Percentiles rank a stretch among this genome's conserved stretches.
Evolutionary conservation across 495 filamentous ascomycete species (phyloP).

Genomic region (Xylaria nigripes): DNA sequence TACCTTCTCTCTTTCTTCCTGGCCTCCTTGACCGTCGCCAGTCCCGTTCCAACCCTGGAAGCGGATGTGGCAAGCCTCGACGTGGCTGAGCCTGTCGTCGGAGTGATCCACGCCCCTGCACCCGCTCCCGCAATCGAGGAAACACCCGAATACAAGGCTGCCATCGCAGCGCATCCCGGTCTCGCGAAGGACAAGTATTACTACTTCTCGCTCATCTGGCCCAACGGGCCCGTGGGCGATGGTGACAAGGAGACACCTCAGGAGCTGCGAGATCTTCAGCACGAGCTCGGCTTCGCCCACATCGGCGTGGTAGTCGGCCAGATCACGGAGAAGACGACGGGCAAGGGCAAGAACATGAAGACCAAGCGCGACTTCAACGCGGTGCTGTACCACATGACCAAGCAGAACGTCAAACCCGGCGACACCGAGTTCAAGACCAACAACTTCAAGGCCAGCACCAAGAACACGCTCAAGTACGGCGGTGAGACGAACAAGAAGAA

Average conservation of each 20-base stretch:
- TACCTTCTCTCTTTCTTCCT: constrained; percentile 14
- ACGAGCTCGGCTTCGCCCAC: constrained; percentile 17
- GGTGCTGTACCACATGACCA: constrained; percentile 11
- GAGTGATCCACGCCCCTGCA: background rate
- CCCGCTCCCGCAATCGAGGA: background rate
- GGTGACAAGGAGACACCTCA: constrained; percentile 3
- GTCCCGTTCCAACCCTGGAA: constrained; percentile 5
- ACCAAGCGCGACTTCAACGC: constrained; percentile 14
- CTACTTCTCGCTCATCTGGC: constrained; percentile 6
- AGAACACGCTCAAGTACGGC: background rate
- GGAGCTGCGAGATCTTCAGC: constrained; percentile 9
- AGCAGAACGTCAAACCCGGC: background rate
- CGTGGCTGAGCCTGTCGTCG: background rate
- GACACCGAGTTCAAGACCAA: background rate
- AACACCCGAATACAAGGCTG: constrained; percentile 4
- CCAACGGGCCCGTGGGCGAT: background rate
- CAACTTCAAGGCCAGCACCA: background rate
- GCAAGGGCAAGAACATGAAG: constrained; percentile 11
- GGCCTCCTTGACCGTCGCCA: constrained; percentile 14
- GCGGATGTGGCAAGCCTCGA: background rate
- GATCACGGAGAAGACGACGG: constrained; percentile 10
- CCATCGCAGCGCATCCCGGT: background rate
- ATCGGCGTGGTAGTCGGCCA: constrained; percentile 17
- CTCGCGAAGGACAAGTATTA: constrained; percentile 12
- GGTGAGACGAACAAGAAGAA: constrained; percentile 7